A percentile compares a stretch with the other conserved stretches of the same genome.
These are phyloP conservation scores for Echinosophora koreensis DNA, from an alignment of 306 rosid species.

Conservation along the genomic window DNA sequence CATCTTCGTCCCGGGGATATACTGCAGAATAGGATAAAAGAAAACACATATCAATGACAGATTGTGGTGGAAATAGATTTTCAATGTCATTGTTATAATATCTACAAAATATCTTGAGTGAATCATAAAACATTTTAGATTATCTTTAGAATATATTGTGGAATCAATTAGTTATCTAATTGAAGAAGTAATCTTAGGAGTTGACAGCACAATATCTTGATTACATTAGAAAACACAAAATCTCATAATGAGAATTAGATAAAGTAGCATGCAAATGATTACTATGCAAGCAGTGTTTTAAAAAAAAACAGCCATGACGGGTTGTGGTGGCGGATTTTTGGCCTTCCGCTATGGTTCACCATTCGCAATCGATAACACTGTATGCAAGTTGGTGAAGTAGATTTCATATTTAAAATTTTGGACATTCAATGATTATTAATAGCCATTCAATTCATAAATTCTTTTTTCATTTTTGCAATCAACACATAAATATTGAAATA, in stretches of 20 bases:
- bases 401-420: not conserved
- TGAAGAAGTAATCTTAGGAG: not conserved
- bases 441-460: not conserved
- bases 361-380: too few species aligned
- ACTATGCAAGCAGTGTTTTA: not conserved
- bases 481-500: conserved; percentile 7
- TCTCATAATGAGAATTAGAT: not conserved
- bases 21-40: conserved; percentile 56
- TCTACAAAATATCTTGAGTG: not conserved
- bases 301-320: too few species aligned
- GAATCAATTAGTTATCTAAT: too few species aligned
- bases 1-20: conserved; percentile 97
- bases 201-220: conserved; percentile 5
- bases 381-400: not conserved
- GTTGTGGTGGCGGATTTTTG: too few species aligned
- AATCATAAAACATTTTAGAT: not conserved
- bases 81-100: not conserved
- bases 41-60: conserved; percentile 29
- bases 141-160: not conserved
- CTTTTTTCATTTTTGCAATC: not conserved
- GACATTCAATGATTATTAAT: not conserved
- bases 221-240: conserved; percentile 10
- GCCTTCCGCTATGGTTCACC: too few species aligned
- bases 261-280: not conserved
- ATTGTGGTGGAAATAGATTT: not conserved